Base-by-base conservation (phyloP, 1,284 basidiomycete species). In the Rhodotorula sp. region DNA sequence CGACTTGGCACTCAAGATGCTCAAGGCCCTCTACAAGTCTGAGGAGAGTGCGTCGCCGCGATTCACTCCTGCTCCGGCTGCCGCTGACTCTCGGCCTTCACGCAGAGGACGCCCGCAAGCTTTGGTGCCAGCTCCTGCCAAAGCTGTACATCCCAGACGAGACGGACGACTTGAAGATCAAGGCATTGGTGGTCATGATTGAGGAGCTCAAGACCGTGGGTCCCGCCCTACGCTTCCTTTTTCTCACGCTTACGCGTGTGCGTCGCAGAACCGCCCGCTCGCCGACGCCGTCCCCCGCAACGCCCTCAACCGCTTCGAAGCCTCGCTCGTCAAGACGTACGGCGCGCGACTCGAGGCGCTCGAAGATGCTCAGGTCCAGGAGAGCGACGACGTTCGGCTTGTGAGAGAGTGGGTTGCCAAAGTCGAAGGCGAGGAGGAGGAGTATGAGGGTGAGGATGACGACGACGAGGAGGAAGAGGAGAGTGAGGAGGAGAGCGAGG, bases 31-130 rank as follows among this genome's bases (percentile, higher is more conserved):
- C 19, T 80, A 83, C 70, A 74, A 82, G 4, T 78, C 89, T 63
- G 88, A 88, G 34, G 76, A 80, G 62, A 81, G 79, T 77, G 52
- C 57, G 77, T 70, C 24, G 4, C 11, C 27, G 56, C 13, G 17
- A n/a, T n/a, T 30, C 22, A n/a, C 24, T 39, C 7, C 32, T 20
- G 10, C 82, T 49, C 76, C 80, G 7, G 78, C 78, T 66, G 77
- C 80, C 82, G 58, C 64, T 74, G 70, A n/a, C 20, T 29, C 27
- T 61, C 48, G 17, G n/a, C 3, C 13, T 24, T 44, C 20, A 29
- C 24, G 36, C 73, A 93, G 90, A 86, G 78, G 90, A 91, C 20
- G 86, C 89, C 71, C 87, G 89, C 77, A 96, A 95, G 79, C 84
- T 87, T 1, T 80, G 95, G 22, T 90, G 88, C 67, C 90, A 93